Evolutionary conservation across 2,329 filamentous ascomycete genomes (phyloP), one percentile per base, ranked within the genome.

Genomic region (Colletotrichum echinochloae): DNA sequence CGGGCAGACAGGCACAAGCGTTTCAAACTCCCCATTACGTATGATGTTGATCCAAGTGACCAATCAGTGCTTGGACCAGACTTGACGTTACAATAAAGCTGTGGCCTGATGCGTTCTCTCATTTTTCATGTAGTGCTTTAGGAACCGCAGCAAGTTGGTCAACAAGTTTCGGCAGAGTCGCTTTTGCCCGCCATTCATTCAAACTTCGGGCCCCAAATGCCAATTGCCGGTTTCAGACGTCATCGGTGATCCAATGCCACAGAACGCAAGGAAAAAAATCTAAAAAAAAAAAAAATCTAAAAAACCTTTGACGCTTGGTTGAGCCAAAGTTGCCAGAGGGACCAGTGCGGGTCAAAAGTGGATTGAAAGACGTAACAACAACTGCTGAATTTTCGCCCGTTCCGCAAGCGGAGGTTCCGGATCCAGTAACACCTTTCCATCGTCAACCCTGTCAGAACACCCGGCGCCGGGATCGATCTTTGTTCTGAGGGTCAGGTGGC

Each of bases 361-460:
- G 70, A 70, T 72, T 62, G 52, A 30, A 70, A 70, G 61, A 72
- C 70, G 70, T 72, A 72, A 72, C 66, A 66, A 55, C 37, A 70
- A 72, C 62, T 69, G 61, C 66, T 66, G 70, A 72, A 26, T 66
- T 72, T 72, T 70, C 66, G 52, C 41, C 61, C 39, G 62, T 52
- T 49, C 61, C 35, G 26, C 20, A 16, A 66, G 66, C 70, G 70
- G 70, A 72, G 70, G 52, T 70, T 62, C 70, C 70, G 26, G 23
- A 62, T 51, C 8, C 41, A 70, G 70, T 66, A 62, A 44, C 48
- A 54, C 70, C 57, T 70, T 18, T 46, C 49, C 48, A 23, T 65
- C 46, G 16, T 62, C 37, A 46, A 46, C 51, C 30, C 52, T 66
- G 61, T 66, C 57, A 70, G 52, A 54, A 70, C 49, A 63, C 35